Conservation (phyloP, 31 red algal genomes). For the Pterothamnion heteromorphum region DNA sequence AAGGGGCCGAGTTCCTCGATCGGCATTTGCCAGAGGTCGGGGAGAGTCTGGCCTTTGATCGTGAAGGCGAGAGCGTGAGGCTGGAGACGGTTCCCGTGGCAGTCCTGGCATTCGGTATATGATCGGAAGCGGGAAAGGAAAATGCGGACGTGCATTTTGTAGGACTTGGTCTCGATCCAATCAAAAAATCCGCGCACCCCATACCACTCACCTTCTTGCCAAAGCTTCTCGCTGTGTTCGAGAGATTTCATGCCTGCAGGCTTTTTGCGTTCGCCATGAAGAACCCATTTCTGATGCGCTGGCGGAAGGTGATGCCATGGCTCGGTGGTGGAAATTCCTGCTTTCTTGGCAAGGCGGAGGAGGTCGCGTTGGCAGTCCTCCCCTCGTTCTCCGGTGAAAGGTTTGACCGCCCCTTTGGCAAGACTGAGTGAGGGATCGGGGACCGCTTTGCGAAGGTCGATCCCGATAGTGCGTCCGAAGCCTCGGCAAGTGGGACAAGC, state of each 20-base stretch:
- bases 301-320: neutral
- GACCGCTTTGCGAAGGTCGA: neutral
- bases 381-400: neutral
- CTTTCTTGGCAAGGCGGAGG: neutral
- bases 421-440: neutral
- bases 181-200: constrained; percentile 9
- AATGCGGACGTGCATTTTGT: constrained; percentile 39
- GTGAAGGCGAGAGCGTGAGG: neutral
- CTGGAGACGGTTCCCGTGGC: constrained; percentile 1
- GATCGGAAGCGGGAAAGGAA: constrained; percentile 3
- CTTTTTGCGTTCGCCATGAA: neutral
- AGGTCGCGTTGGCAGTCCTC: neutral
- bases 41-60: neutral
- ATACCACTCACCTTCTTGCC: neutral
- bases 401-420: neutral
- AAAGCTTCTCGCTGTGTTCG: too few relatives aligned
- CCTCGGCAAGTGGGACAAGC: neutral
- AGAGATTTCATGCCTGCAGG: too few relatives aligned
- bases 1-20: neutral
- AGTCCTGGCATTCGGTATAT: neutral
- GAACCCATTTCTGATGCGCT: neutral
- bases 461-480: constrained; percentile 29
- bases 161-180: constrained; percentile 31
- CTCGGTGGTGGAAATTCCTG: neutral
- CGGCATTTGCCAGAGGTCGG: neutral